These are phyloP conservation scores for Phytophthora pisi DNA, from an alignment of 352 stramenopile species.

Conservation along the genomic window DNA sequence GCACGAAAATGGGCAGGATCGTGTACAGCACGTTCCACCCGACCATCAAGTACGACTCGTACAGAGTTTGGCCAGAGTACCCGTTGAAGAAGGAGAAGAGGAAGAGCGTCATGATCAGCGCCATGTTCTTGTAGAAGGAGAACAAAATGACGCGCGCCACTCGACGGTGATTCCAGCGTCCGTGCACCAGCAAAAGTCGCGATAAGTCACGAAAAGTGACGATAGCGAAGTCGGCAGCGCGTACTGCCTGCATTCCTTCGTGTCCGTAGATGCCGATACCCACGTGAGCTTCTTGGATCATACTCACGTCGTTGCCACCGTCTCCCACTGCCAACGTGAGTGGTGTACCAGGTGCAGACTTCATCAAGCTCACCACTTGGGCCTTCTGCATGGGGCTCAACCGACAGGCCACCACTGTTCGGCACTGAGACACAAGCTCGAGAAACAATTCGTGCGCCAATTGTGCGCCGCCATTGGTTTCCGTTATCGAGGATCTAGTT, in stretches of 20 bases:
- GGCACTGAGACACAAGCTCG: constrained; percentile 86
- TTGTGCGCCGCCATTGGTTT: constrained; percentile 21
- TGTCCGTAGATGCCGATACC: constrained; percentile 98
- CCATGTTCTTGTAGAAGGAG: constrained; percentile 92
- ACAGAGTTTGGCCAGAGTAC: constrained; percentile 93
- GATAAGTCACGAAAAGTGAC: constrained; percentile 82
- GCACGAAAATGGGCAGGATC: constrained; percentile 92
- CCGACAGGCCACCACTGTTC: constrained; percentile 86
- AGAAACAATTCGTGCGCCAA: constrained; percentile 74
- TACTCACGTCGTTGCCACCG: constrained; percentile 99
- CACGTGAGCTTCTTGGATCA: constrained; percentile 99
- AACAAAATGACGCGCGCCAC: constrained; percentile 86
- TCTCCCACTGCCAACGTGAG: constrained; percentile 97
- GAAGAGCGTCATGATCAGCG: constrained; percentile 95
- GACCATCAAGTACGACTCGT: constrained; percentile 89
- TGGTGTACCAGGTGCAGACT: constrained; percentile 64
- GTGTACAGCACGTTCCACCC: constrained; percentile 97
- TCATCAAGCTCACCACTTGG: constrained; percentile 95
- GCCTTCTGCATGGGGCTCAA: constrained; percentile 93
- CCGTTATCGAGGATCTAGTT: constrained; percentile 40
- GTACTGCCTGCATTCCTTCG: constrained; percentile 94
- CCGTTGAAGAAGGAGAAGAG: constrained; percentile 86
- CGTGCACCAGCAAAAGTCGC: constrained; percentile 78
- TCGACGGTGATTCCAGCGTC: constrained; percentile 85
- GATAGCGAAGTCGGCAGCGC: constrained; percentile 86